Conservation (phyloP, 2,329 filamentous ascomycete species). For the Chrysoporthe deuterocubensis region DNA sequence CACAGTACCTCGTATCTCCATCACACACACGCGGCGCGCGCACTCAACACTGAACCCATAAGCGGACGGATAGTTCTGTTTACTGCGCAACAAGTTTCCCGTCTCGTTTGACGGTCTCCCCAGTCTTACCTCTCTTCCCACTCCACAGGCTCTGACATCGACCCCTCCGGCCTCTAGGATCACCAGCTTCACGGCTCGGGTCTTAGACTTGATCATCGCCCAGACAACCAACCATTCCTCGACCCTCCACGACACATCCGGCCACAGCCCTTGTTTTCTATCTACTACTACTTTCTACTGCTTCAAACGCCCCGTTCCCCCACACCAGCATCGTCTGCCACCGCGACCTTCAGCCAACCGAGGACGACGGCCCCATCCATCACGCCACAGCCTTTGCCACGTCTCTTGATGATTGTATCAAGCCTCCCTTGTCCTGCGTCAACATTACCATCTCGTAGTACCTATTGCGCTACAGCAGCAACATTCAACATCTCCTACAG, state of each 20-base stretch:
- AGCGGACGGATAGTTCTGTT: slow-evolving; percentile 12
- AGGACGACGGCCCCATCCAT: background rate
- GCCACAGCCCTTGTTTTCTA: slow-evolving; percentile 11
- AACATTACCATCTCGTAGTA: slow-evolving; percentile 20
- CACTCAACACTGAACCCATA: background rate
- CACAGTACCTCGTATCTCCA: background rate
- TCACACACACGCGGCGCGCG: background rate
- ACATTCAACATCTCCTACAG: slow-evolving; percentile 27
- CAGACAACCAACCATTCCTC: slow-evolving; percentile 26
- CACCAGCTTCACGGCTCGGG: slow-evolving; percentile 16
- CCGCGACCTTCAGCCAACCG: background rate
- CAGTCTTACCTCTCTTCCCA: slow-evolving; percentile 19
- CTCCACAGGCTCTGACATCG: slow-evolving; percentile 5
- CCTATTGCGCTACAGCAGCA: slow-evolving; percentile 28
- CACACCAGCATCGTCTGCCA: slow-evolving; percentile 5
- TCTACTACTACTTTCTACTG: slow-evolving; percentile 12
- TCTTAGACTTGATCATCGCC: slow-evolving; percentile 21
- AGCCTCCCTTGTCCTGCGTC: background rate
- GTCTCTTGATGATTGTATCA: slow-evolving; percentile 11
- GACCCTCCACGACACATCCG: slow-evolving; percentile 9
- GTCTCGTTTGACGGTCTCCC: slow-evolving; percentile 6
- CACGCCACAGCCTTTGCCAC: background rate
- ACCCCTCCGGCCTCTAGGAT: slow-evolving; percentile 11
- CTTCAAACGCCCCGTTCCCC: slow-evolving; percentile 5
- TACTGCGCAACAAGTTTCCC: slow-evolving; percentile 20